phyloP scores from a whole-genome alignment of 1,139 yeast genomes.

The Candida anutae region DNA sequence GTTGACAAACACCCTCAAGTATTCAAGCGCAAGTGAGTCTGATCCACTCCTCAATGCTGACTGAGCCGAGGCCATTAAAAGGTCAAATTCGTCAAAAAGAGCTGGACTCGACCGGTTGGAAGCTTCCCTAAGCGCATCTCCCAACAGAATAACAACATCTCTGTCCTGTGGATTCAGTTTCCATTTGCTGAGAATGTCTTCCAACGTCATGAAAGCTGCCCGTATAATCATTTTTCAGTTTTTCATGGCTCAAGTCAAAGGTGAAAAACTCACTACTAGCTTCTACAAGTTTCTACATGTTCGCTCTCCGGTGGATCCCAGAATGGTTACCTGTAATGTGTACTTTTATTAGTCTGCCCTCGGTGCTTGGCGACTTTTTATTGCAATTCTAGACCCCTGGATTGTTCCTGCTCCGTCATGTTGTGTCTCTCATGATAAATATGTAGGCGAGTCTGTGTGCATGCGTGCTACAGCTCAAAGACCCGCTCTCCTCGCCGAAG shows the following conservation, averaged over 20 bases:
- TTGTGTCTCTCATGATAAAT: not conserved
- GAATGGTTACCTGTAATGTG: too few species aligned
- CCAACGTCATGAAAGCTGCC: too few species aligned
- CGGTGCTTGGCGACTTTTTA: too few species aligned
- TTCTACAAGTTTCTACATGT: not conserved
- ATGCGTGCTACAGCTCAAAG: conserved; percentile 36
- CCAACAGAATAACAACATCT: conserved; percentile 13
- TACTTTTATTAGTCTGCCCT: too few species aligned
- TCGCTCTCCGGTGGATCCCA: too few species aligned
- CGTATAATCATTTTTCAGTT: not conserved
- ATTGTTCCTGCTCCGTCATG: not conserved
- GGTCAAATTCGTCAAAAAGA: conserved; percentile 6
- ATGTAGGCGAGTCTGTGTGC: too few species aligned
- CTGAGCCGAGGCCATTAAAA: conserved; percentile 3
- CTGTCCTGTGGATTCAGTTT: too few species aligned
- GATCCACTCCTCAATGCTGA: not conserved
- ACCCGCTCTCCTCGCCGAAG: conserved; percentile 71
- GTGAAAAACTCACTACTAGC: not conserved
- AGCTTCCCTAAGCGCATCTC: conserved; percentile 23
- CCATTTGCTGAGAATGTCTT: too few species aligned
- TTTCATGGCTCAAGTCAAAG: not conserved
- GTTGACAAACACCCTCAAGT: conserved; percentile 26
- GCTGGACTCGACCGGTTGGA: conserved; percentile 11
- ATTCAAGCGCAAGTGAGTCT: conserved; percentile 8
- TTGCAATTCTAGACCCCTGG: not conserved